phyloP scores from a whole-genome alignment of 1,284 basidiomycete species.

The Phlebopus sp. region DNA sequence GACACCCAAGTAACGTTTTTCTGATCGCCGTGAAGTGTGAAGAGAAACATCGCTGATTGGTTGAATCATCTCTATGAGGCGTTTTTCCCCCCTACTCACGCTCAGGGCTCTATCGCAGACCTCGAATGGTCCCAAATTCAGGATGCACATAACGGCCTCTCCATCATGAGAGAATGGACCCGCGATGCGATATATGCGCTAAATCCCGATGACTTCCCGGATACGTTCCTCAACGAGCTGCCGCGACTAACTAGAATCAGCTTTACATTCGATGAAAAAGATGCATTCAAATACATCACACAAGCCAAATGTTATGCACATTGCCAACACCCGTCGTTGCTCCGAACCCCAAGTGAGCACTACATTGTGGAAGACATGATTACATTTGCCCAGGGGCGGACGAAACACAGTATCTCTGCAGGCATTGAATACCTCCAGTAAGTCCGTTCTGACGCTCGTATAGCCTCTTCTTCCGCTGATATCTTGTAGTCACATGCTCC shows the following conservation, averaged over 20 bases:
- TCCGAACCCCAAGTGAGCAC: slow-evolving; percentile 9
- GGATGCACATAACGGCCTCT: slow-evolving; percentile 33
- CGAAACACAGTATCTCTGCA: slow-evolving; percentile 22
- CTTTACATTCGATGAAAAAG: slow-evolving; percentile 27
- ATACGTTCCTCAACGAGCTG: slow-evolving; percentile 29
- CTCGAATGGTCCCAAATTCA: slow-evolving; percentile 36
- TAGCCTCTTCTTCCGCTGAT: background rate
- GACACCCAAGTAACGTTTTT: background rate
- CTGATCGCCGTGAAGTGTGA: background rate
- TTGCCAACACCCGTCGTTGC: slow-evolving; percentile 2
- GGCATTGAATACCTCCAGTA: slow-evolving; percentile 28
- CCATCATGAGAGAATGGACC: slow-evolving; percentile 41
- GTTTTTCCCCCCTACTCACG: slow-evolving; percentile 37
- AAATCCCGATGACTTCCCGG: slow-evolving; percentile 12
- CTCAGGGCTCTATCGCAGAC: slow-evolving; percentile 36
- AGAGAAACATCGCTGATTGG: slow-evolving; percentile 27
- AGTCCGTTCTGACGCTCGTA: background rate
- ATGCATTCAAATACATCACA: slow-evolving; percentile 20
- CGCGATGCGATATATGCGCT: slow-evolving; percentile 34
- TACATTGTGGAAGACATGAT: slow-evolving; percentile 40
- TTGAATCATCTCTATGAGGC: slow-evolving; percentile 39
- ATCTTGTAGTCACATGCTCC: slow-evolving; percentile 40
- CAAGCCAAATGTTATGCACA: slow-evolving; percentile 10
- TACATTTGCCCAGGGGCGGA: slow-evolving; percentile 14
- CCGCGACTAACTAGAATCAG: slow-evolving; percentile 31